Evolutionary conservation across 2,329 filamentous ascomycete genomes (phyloP), one percentile per base, ranked within the genome.

Genomic region (Xylaria sp.): DNA sequence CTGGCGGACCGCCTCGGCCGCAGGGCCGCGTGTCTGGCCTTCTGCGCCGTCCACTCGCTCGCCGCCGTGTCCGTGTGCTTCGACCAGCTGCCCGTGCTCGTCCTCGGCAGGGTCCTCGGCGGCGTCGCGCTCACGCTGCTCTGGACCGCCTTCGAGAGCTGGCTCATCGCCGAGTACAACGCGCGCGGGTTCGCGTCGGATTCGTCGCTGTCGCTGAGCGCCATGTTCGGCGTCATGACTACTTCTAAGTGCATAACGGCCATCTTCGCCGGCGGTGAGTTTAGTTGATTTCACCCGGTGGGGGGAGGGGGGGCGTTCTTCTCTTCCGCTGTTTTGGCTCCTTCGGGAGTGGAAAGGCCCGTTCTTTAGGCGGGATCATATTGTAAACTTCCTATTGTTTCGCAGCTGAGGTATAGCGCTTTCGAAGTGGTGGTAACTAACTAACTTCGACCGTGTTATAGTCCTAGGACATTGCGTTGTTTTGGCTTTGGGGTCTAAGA

Each of bases 101-200:
- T 87, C 60, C 61, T 81, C 0, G 87, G 87, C 13, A 80, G 87
- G 55, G 74, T 85, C 0, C 79, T 88, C 3, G 86, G 85, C 25
- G 87, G 87, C 0, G 66, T 89, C 51, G 83, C 82, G 31, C 85
- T 86, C 38, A 87, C 85, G 29, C 75, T 89, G 45, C 79, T 89
- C 33, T 89, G 86, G 78, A 86, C 82, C 49, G 84, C 83, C 5
- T 88, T 89, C 69, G 86, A 89, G 74, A 86, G 84, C 71, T 89
- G 87, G 86, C 85, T 89, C 80, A 83, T 89, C 31, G 82, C 84
- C 4, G 85, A 87, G 72, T 87, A 83, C 71, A 83, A 86, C 55
- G 77, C 79, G 47, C 77, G 82, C 27, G 79, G 79, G 13, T 69
- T 86, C 7, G 79, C 81, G 47, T 76, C 77, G 33, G 76, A 76